These are phyloP conservation scores for Tylopilus sp. DNA, from an alignment of 1,284 basidiomycete genomes.

Conservation along the genomic window DNA sequence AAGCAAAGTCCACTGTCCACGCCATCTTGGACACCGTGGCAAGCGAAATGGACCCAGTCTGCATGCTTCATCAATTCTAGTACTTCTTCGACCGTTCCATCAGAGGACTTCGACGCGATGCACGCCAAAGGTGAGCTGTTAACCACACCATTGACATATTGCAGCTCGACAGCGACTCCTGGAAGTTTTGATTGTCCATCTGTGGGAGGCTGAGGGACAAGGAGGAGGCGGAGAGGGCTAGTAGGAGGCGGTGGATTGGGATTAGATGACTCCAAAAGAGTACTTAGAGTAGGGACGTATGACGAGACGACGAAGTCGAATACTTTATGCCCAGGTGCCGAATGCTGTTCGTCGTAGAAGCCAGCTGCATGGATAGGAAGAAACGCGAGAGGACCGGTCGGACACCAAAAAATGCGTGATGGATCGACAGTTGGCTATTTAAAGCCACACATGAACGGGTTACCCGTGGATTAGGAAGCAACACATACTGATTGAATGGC, in stretches of 20 bases:
- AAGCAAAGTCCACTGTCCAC: neutral
- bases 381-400: slow-evolving; percentile 11
- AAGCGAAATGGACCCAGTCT: neutral
- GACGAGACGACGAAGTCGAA: too few relatives aligned
- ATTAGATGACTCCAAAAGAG: neutral
- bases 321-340: too few relatives aligned
- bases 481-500: neutral
- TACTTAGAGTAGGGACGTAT: too few relatives aligned
- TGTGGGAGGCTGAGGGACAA: slow-evolving; percentile 4
- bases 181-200: too few relatives aligned
- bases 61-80: neutral
- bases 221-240: slow-evolving; percentile 2
- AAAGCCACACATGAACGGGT: too few relatives aligned
- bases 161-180: neutral
- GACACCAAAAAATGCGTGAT: slow-evolving; percentile 6
- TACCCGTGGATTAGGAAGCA: too few relatives aligned
- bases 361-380: slow-evolving; percentile 14
- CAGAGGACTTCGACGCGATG: neutral
- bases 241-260: too few relatives aligned
- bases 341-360: too few relatives aligned
- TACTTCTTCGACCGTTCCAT: neutral
- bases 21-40: neutral
- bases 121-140: neutral
- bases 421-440: neutral
- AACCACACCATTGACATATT: neutral